These are phyloP conservation scores for Kwoniella botswanensis DNA, from an alignment of 768 basidiomycete genomes.

Conservation along the genomic window DNA sequence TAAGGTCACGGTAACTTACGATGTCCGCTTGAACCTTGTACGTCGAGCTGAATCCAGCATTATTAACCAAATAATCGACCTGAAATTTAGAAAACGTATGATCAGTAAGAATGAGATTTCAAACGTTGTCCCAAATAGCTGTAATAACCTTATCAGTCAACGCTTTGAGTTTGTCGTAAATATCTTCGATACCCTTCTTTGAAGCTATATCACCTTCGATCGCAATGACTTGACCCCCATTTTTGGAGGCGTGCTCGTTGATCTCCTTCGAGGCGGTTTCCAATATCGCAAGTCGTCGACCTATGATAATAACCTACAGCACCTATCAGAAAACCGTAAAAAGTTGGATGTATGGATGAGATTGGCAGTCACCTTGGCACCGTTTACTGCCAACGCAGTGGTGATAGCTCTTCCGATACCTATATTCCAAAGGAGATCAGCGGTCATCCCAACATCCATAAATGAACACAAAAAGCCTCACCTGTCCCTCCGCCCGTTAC, in stretches of 20 bases:
- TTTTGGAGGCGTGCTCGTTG: constrained; percentile 37
- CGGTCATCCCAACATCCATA: not conserved
- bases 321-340: not conserved
- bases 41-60: constrained; percentile 42
- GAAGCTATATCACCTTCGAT: constrained; percentile 49
- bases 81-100: not conserved
- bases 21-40: constrained; percentile 34
- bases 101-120: no score
- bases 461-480: not conserved
- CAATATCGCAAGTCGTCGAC: constrained; percentile 46
- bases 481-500: constrained; percentile 56
- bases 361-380: constrained; percentile 34
- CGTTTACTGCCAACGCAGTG: constrained; percentile 50
- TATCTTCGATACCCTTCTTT: constrained; percentile 44
- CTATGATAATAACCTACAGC: constrained; percentile 45
- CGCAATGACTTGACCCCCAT: constrained; percentile 38
- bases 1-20: no score
- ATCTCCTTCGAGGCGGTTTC: constrained; percentile 45
- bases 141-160: no score
- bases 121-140: no score
- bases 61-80: constrained; percentile 54
- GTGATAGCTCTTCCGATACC: constrained; percentile 55
- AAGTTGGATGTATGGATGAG: not conserved
- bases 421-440: not conserved
- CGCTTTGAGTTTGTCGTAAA: constrained; percentile 31